Conservation (phyloP, 257 asterid genomes). For the Ballota nigra region DNA sequence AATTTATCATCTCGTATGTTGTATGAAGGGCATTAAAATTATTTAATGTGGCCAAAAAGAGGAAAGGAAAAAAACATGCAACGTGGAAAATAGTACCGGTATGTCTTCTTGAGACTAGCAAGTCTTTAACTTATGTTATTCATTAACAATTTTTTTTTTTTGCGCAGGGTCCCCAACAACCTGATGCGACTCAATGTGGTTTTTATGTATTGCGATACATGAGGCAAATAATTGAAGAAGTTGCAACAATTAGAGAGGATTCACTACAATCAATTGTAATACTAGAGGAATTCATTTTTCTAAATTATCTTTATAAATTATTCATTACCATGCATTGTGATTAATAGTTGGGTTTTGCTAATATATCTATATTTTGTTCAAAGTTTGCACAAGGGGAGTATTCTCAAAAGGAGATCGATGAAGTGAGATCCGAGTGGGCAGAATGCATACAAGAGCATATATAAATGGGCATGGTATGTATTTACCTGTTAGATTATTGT, state of each 20-base stretch:
- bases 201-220: conserved; percentile 9
- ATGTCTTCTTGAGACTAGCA: background rate
- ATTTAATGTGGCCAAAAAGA: background rate
- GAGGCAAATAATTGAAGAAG: conserved; percentile 1
- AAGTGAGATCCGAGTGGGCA: conserved; percentile 11
- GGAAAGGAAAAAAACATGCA: background rate
- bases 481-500: background rate
- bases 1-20: background rate
- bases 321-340: background rate
- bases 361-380: background rate
- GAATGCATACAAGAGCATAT: background rate
- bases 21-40: background rate
- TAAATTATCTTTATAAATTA: background rate
- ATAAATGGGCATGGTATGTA: background rate
- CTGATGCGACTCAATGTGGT: background rate
- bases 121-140: background rate
- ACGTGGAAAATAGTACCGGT: background rate
- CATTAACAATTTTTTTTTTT: no score
- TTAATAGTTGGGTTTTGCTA: background rate
- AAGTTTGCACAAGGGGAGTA: background rate
- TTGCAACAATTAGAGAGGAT: background rate
- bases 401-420: background rate
- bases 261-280: background rate
- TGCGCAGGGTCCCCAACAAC: background rate
- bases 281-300: background rate